These are phyloP conservation scores for Tilletia horrida DNA, from an alignment of 1,284 basidiomycete species.

Conservation along the genomic window DNA sequence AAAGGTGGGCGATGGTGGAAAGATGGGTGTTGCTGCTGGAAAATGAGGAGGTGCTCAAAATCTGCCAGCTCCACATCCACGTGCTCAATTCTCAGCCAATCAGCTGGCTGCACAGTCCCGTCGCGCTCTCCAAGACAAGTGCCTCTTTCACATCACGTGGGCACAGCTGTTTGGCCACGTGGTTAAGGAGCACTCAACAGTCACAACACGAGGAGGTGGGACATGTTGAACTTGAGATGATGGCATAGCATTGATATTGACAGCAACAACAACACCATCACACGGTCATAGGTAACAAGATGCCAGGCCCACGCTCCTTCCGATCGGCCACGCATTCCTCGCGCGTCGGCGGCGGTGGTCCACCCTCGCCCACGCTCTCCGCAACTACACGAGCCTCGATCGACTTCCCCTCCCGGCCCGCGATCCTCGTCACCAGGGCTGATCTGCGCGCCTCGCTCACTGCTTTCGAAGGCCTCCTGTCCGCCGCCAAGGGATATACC, in stretches of 20 bases:
- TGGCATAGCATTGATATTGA: too few relatives aligned
- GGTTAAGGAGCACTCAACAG: too few relatives aligned
- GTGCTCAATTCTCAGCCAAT: too few relatives aligned
- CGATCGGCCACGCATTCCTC: not conserved
- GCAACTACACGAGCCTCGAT: conserved; percentile 59
- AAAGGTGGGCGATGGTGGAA: not conserved
- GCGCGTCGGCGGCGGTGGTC: conserved; percentile 17
- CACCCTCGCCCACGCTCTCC: conserved; percentile 35
- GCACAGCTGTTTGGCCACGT: too few relatives aligned
- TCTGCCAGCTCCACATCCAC: too few relatives aligned
- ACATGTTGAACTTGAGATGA: too few relatives aligned
- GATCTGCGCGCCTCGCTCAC: conserved; percentile 73
- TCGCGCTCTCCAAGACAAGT: too few relatives aligned
- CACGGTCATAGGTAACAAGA: not conserved
- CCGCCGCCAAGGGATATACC: conserved; percentile 76
- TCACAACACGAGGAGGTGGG: too few relatives aligned
- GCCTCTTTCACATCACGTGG: too few relatives aligned
- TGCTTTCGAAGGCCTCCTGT: conserved; percentile 79
- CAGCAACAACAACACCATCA: not conserved
- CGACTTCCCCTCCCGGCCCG: conserved; percentile 65
- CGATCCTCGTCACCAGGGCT: conserved; percentile 75
- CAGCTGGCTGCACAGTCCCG: too few relatives aligned
- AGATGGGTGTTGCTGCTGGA: not conserved
- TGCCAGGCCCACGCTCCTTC: conserved; percentile 18
- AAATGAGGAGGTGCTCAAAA: not conserved